Conservation (phyloP, 2,329 filamentous ascomycete species). For the Neurospora sp. region DNA sequence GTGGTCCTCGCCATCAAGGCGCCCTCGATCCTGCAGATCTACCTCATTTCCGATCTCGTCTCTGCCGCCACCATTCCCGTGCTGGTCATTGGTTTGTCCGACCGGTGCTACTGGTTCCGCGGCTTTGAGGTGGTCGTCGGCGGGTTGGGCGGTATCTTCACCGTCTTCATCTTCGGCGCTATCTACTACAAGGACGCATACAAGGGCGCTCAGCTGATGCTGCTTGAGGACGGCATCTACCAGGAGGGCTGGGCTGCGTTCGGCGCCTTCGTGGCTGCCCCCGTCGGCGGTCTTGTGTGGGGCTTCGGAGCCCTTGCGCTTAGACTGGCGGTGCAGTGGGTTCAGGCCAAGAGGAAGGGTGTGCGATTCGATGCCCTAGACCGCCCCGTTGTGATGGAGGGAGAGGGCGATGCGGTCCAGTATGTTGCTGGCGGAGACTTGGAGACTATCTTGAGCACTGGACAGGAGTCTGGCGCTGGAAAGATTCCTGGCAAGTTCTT, state of each 20-base stretch:
- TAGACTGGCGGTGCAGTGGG: conserved; percentile 50
- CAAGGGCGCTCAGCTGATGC: conserved; percentile 55
- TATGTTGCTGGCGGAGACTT: conserved; percentile 10
- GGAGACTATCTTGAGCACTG: not conserved
- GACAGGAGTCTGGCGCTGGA: conserved; percentile 12
- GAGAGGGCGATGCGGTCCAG: not conserved
- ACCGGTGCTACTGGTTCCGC: conserved; percentile 61
- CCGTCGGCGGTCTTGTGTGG: conserved; percentile 65
- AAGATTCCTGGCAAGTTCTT: conserved; percentile 45
- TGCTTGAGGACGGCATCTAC: conserved; percentile 67
- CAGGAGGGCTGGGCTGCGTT: conserved; percentile 72
- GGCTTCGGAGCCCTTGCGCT: conserved; percentile 52
- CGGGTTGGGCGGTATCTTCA: conserved; percentile 66
- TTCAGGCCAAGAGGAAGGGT: conserved; percentile 47
- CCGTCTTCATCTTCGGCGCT: conserved; percentile 72
- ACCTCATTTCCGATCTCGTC: conserved; percentile 71
- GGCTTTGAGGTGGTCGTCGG: conserved; percentile 74
- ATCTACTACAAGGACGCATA: conserved; percentile 64
- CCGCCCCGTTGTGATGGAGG: conserved; percentile 28
- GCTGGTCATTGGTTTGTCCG: conserved; percentile 60
- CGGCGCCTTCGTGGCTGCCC: conserved; percentile 73
- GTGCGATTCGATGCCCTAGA: conserved; percentile 60
- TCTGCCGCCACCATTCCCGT: conserved; percentile 69
- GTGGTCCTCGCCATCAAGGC: conserved; percentile 66
- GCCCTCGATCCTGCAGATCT: conserved; percentile 70